Evolutionary conservation across 2,329 filamentous ascomycete genomes (phyloP).

Genomic region (Samsoniella hepiali): DNA sequence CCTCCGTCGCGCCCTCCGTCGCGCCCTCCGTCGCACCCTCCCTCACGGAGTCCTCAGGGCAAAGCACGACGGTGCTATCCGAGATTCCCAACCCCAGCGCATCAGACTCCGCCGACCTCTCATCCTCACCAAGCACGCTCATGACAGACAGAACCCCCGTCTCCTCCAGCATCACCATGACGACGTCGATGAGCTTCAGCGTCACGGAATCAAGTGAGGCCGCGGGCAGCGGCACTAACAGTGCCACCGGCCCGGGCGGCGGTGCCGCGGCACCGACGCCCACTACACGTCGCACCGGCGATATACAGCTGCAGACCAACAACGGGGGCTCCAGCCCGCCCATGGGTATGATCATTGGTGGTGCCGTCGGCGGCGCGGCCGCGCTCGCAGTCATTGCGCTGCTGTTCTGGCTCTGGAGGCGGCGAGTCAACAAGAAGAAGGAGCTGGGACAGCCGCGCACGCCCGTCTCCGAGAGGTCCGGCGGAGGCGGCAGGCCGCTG

Average conservation of each 20-base stretch:
- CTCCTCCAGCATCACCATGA: not conserved
- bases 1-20: not conserved
- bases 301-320: not conserved
- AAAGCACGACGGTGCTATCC: not conserved
- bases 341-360: conserved; percentile 45
- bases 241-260: not conserved
- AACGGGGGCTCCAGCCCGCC: conserved; percentile 19
- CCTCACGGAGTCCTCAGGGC: not conserved
- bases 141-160: not conserved
- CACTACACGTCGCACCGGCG: not conserved
- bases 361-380: conserved; percentile 49
- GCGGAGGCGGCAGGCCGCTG: too few species aligned
- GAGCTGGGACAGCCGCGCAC: conserved; percentile 27
- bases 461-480: not conserved
- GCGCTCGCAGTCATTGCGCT: conserved; percentile 42
- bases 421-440: conserved; percentile 37
- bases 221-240: not conserved
- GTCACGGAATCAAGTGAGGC: not conserved
- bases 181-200: not conserved
- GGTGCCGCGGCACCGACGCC: not conserved
- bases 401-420: conserved; percentile 50
- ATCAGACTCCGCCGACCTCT: not conserved
- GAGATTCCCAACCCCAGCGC: not conserved
- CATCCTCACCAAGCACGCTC: not conserved
- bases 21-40: not conserved